Conservation (phyloP, 1,284 basidiomycete genomes). For the Sanghuangporus sanghuang region DNA sequence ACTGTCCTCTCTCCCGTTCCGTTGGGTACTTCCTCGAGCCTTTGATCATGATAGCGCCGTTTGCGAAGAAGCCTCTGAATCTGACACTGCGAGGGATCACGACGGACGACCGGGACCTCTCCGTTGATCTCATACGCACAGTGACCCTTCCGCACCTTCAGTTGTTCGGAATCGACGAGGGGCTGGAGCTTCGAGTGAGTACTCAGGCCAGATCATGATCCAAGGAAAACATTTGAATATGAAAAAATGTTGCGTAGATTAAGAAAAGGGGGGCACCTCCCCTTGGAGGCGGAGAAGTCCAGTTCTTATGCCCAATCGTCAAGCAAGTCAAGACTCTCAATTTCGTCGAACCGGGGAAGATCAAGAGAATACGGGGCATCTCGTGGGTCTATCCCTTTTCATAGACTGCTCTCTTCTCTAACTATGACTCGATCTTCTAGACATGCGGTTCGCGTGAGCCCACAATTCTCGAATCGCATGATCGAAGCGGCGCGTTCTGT, state of each 20-base stretch:
- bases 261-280: conserved; percentile 92
- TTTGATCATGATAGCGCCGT: conserved; percentile 86
- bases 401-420: background rate
- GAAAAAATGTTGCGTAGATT: conserved; percentile 48
- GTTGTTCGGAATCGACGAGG: conserved; percentile 84
- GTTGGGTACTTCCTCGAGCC: conserved; percentile 96
- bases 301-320: conserved; percentile 90
- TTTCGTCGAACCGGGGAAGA: conserved; percentile 86
- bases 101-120: conserved; percentile 83
- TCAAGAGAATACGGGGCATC: conserved; percentile 93
- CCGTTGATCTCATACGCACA: conserved; percentile 87
- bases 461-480: conserved; percentile 97
- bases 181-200: conserved; percentile 75
- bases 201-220: conserved; percentile 1
- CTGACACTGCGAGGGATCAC: conserved; percentile 88
- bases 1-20: conserved; percentile 82
- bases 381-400: conserved; percentile 53
- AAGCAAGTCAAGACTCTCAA: conserved; percentile 89
- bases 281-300: conserved; percentile 87
- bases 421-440: conserved; percentile 34
- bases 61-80: conserved; percentile 84
- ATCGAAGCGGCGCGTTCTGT: conserved; percentile 91
- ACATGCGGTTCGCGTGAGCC: conserved; percentile 91
- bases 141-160: conserved; percentile 91
- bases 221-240: background rate